Evolutionary conservation across 1,139 yeast genomes (phyloP).

Genomic region (Chernovozyma aurita): DNA sequence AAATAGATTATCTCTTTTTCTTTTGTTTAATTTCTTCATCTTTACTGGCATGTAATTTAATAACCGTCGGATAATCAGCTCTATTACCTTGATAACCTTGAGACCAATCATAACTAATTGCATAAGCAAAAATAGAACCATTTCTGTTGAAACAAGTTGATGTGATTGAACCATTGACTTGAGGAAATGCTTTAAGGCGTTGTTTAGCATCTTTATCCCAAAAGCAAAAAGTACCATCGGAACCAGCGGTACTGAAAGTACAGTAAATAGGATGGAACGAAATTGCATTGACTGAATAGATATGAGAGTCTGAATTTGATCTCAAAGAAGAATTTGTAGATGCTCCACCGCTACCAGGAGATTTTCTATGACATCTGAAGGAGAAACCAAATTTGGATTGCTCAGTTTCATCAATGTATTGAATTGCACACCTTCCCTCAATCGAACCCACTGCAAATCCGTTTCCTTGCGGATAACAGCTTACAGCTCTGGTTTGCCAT

Average conservation of each 20-base stretch:
- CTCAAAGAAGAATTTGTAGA: conserved; percentile 32
- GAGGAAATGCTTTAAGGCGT: conserved; percentile 77
- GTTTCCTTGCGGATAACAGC: conserved; percentile 85
- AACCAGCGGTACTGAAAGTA: conserved; percentile 90
- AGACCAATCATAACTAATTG: conserved; percentile 92
- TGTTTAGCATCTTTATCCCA: conserved; percentile 97
- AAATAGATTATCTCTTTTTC: conserved; percentile 45
- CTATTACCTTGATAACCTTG: conserved; percentile 80
- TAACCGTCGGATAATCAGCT: conserved; percentile 67
- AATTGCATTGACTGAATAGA: conserved; percentile 77
- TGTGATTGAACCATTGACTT: conserved; percentile 68
- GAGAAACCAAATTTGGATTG: conserved; percentile 75
- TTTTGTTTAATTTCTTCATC: conserved; percentile 87
- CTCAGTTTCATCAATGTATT: conserved; percentile 80
- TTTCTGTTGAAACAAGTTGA: conserved; percentile 76
- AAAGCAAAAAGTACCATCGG: conserved; percentile 89
- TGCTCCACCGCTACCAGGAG: conserved; percentile 17
- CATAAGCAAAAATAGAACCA: conserved; percentile 88
- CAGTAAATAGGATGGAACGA: conserved; percentile 87
- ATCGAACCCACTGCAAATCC: conserved; percentile 92
- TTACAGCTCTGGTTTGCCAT: conserved; percentile 80
- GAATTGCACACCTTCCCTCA: conserved; percentile 97
- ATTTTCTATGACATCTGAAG: conserved; percentile 88
- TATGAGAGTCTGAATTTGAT: conserved; percentile 41
- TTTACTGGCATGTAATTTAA: conserved; percentile 78